Percentiles rank a stretch among this genome's conserved stretches.
These are phyloP conservation scores for Chaetomium olivaceum DNA, from an alignment of 2,329 filamentous ascomycete species.

Conservation along the genomic window DNA sequence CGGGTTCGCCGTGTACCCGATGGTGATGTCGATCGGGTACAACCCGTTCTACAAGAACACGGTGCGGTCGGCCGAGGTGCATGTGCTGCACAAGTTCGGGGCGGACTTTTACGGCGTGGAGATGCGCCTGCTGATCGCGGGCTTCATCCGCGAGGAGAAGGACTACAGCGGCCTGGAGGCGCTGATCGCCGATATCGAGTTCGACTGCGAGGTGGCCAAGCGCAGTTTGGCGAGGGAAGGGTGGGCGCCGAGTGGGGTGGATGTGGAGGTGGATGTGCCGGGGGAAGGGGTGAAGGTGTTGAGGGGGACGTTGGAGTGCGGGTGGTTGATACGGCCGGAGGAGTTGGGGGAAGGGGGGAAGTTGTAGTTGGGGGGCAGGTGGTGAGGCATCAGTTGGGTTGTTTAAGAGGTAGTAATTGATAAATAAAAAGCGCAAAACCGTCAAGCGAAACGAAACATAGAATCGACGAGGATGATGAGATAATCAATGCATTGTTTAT, in stretches of 20 bases:
- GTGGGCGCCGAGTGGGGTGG: slow-evolving; percentile 54
- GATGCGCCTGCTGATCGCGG: slow-evolving; percentile 78
- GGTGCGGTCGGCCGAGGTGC: slow-evolving; percentile 82
- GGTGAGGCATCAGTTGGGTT: background rate
- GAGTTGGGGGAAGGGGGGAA: slow-evolving; percentile 8
- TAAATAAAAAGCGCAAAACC: background rate
- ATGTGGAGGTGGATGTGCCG: slow-evolving; percentile 28
- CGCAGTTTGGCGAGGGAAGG: slow-evolving; percentile 67
- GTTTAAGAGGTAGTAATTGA: background rate
- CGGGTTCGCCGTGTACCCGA: slow-evolving; percentile 62
- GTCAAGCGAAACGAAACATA: background rate
- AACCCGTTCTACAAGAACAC: slow-evolving; percentile 97
- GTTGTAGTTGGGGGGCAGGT: background rate
- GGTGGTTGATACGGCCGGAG: slow-evolving; percentile 43
- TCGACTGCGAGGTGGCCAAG: slow-evolving; percentile 82
- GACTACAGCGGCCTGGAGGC: slow-evolving; percentile 85
- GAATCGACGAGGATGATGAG: background rate
- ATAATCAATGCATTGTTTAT: slow-evolving; percentile 7
- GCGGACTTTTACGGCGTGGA: slow-evolving; percentile 82
- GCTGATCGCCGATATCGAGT: slow-evolving; percentile 82
- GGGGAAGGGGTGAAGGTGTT: slow-evolving; percentile 8
- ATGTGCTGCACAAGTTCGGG: slow-evolving; percentile 76
- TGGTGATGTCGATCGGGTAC: slow-evolving; percentile 94
- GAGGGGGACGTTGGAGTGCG: slow-evolving; percentile 38
- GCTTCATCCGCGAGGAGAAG: slow-evolving; percentile 84